Evolutionary conservation across 1,284 basidiomycete genomes (phyloP), one percentile per base, ranked within the genome.

Genomic region (Bondarzewia mesenterica): DNA sequence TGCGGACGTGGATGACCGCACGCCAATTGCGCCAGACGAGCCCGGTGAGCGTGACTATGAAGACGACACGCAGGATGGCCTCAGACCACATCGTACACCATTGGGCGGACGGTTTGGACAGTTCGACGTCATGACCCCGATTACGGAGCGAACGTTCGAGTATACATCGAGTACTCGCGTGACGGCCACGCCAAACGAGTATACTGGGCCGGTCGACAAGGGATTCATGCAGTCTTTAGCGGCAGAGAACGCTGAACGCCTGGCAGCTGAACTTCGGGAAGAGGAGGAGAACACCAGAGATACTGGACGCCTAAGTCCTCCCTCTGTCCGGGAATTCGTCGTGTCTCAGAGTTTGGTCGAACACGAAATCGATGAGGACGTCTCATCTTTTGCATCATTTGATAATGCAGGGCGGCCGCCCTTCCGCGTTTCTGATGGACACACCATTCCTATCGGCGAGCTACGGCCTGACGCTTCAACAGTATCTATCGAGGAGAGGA

Each of bases 111-210:
- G 87, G 42, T 82, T 87, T 57, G 87, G 85, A 21, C 73, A 73
- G 50, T 87, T 91, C 66, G 83, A 89, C 58, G 80, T 90, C 48
- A 91, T 97, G 89, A 96, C 93, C 8, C 93, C 93, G 1, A 95
- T 97, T 60, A 90, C 89, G 4, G 94, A 97, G 66, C 75, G 93
- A 36, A 96, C 93, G 5, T 80, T 80, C 58, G 94, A 97, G 63
- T 93, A 78, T 61, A 89, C 87, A 3, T 73, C 70, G 37, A 82
- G 77, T 54, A 82, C 77, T n/a, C 72, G 78, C 27, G 63, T 69
- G 20, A 10, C 38, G 21, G 63, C 62, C 5, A 58, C 22, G 80
- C 74, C 29, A 47, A 50, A 21, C 75, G 74, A 15, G 69, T 68
- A 52, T 61, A 67, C 22, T 55, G 38, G 38, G 5, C 38, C 38